Conservation (phyloP, 164 flowering plant species). For the Vitis rupestris region DNA sequence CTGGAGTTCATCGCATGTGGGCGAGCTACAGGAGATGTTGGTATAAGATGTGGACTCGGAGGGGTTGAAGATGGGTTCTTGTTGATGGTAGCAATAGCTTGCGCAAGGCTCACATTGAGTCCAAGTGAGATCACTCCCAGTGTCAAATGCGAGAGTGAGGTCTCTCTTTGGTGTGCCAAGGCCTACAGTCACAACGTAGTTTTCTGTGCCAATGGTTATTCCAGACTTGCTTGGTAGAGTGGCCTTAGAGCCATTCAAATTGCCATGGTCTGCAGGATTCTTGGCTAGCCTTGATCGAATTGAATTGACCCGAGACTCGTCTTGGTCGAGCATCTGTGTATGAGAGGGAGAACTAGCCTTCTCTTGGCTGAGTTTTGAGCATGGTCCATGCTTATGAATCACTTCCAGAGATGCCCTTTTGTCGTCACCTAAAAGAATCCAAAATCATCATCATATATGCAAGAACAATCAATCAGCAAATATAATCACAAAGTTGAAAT, state of each 20-base stretch:
- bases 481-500: too few species aligned
- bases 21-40: conserved; percentile 36
- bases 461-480: neutral
- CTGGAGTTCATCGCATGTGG: conserved; percentile 24
- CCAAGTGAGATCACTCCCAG: conserved; percentile 72
- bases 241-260: neutral
- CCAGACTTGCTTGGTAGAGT: conserved; percentile 54
- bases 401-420: conserved; percentile 24
- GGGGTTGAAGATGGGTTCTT: conserved; percentile 46
- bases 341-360: conserved; percentile 11
- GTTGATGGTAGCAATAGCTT: conserved; percentile 37
- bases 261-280: too few species aligned
- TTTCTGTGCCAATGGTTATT: conserved; percentile 38
- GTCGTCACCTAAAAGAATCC: neutral
- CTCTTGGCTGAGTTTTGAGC: conserved; percentile 19
- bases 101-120: conserved; percentile 62
- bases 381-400: conserved; percentile 57
- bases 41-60: conserved; percentile 26
- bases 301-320: conserved; percentile 49
- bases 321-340: conserved; percentile 39
- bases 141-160: conserved; percentile 54
- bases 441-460: too few species aligned
- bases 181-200: conserved; percentile 55
- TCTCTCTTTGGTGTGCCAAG: conserved; percentile 59
- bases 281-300: conserved; percentile 31